These are phyloP conservation scores for Inga leiocalycina DNA, from an alignment of 306 rosid species.

Conservation along the genomic window DNA sequence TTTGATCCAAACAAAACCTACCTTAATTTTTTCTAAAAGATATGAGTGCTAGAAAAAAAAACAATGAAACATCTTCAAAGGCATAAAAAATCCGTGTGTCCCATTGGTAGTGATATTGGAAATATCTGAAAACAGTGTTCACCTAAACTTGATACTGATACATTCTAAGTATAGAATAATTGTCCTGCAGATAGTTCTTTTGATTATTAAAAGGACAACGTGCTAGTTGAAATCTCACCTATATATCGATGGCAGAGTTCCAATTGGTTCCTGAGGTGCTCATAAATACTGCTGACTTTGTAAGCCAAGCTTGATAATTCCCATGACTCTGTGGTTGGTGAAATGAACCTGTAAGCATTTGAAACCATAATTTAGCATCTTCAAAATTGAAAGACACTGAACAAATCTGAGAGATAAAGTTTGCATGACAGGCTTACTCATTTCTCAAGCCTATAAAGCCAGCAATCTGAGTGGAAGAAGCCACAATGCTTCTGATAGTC, in stretches of 20 bases:
- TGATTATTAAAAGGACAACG: not conserved
- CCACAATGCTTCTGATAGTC: constrained; percentile 70
- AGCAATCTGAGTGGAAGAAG: constrained; percentile 67
- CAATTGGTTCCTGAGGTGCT: constrained; percentile 66
- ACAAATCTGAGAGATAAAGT: not conserved
- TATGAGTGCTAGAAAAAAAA: not conserved
- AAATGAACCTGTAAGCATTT: constrained; percentile 46
- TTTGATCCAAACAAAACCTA: not conserved
- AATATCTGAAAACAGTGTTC: not conserved
- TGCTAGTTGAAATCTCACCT: constrained; percentile 47
- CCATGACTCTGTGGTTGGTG: constrained; percentile 72
- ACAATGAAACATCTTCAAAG: not conserved
- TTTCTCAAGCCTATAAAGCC: constrained; percentile 58
- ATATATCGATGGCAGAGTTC: constrained; percentile 53
- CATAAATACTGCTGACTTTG: constrained; percentile 61
- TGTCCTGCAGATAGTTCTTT: not conserved
- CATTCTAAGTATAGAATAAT: not conserved
- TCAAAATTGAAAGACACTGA: not conserved
- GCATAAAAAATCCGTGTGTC: not conserved
- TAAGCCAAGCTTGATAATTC: constrained; percentile 79
- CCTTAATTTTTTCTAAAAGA: not conserved
- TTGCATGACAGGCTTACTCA: constrained; percentile 55
- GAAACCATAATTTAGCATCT: constrained; percentile 5
- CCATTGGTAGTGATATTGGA: not conserved
- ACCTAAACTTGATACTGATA: not conserved